Conservation (phyloP, 169 alveolate species). For the Plasmodium gaboni region DNA sequence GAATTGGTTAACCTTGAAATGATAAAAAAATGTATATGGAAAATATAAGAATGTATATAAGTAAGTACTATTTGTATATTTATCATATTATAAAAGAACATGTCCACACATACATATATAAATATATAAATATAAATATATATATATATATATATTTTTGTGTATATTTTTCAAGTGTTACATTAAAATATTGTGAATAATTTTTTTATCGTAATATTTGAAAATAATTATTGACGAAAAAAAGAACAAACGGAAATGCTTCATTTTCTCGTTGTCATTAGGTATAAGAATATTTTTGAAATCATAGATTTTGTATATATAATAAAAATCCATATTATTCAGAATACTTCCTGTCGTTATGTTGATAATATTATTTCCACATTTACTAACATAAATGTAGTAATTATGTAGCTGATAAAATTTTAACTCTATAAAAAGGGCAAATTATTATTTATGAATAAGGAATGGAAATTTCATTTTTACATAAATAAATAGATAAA, state of each 20-base stretch:
- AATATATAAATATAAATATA: neutral
- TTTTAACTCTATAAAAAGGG: constrained; percentile 14
- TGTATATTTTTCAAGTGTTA: neutral
- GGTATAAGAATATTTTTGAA: constrained; percentile 32
- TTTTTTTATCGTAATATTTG: constrained; percentile 51
- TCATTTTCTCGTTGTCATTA: constrained; percentile 25
- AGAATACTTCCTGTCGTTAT: constrained; percentile 42
- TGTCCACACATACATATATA: neutral
- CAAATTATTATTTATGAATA: neutral
- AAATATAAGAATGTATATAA: neutral
- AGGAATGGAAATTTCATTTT: too few species aligned
- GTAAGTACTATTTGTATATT: neutral
- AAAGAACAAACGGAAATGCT: constrained; percentile 44
- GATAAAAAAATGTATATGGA: neutral
- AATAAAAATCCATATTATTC: constrained; percentile 63
- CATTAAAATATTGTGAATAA: constrained; percentile 58
- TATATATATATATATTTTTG: neutral
- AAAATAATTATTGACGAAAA: constrained; percentile 64
- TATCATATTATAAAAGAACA: neutral
- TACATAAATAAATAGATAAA: neutral
- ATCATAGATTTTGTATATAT: constrained; percentile 24
- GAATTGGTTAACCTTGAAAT: constrained; percentile 37
- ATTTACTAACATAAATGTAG: constrained; percentile 51
- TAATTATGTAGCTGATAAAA: constrained; percentile 28
- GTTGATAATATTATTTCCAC: constrained; percentile 33